Evolutionary conservation across 495 filamentous ascomycete genomes (phyloP), one percentile per base, ranked within the genome.

Genomic region (Xylaria curta): DNA sequence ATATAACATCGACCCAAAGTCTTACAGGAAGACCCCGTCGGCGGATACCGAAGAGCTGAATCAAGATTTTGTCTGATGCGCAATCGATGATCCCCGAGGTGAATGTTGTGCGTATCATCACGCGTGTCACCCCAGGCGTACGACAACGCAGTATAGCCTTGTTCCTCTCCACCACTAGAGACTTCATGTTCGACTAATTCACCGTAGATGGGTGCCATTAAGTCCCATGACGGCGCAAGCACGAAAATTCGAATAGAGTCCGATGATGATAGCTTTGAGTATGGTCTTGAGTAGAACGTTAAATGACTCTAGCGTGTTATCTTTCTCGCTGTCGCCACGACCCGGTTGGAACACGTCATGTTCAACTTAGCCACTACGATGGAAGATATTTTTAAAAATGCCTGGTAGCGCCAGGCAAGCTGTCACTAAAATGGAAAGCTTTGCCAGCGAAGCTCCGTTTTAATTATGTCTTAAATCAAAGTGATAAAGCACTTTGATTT

Each of bases 1-100:
- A 70, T 44, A 73, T 31, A 42, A 60, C 67, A 54, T 70, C 72
- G 24, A 73, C 69, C 72, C 72, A 70, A 21, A 71, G 53, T 21
- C 38, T 44, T 21, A 74, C 6, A 7, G 64, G 17, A 3, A 28
- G 31, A 38, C 54, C 47, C 24, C 33, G 19, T 36, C 21, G 46
- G 8, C 49, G 46, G 40, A 44, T 63, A 0, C 21, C n/a, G 13
- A 17, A 44, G 40, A 31, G 60, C 60, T 21, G 60, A 46, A 63
- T 31, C 1, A 3, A 44, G 21, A 28, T 44, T 63, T 1, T 24
- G 8, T 51, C 63, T 19, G 12, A 51, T 40, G 26, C 19, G 26
- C 12, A 67, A 21, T 21, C 4, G n/a, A 36, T 3, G 1, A 24
- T 40, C 4, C 15, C 46, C 47, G 1, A 54, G 1, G 36, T 13